Evolutionary conservation across 2,329 filamentous ascomycete species (phyloP), one percentile per base, ranked within the genome.

Genomic region (Trematosphaeria pertusa): DNA sequence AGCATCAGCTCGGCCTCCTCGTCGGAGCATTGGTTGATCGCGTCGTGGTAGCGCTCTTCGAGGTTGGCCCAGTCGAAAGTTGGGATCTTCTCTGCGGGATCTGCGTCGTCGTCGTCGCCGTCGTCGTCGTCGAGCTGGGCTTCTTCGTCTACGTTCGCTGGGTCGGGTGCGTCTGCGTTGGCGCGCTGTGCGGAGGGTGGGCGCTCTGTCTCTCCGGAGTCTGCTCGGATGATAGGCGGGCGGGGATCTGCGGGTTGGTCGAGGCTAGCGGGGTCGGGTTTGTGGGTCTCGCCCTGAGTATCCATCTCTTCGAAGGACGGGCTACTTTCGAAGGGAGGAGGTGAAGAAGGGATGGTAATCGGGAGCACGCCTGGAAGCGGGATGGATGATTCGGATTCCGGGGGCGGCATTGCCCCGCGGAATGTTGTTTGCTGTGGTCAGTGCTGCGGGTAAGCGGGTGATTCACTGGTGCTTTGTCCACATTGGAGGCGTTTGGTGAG

Each of bases 1-100:
- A 83, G 77, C 42, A 88, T 74, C 34, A 93, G 76, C 21, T 82
- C 76, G 34, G 79, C 78, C 65, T 96, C 91, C 2, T 84, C 74
- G 2, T 77, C 75, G 40, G 85, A 81, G 24, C 87, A 82, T 31
- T 85, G 78, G 11, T 77, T 72, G 59, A 96, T 81, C 14, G 84
- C 84, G 41, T 81, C 74, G 48, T 86, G 79, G 59, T 91, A 96
- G 32, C 84, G 82, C 1, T 75, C 65, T 69, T 91, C 81, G 22
- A 96, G 86, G n/a, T 87, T 81, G 2, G 86, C 77, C 91, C 91
- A 96, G 71, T 92, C 84, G 62, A 89, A 91, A 63, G 73, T 43
- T 35, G 75, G 72, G 50, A 89, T 62, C 20, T 47, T 43, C 7
- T 62, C 50, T 5, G 61, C 63, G 7, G 69, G 66, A 18, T 69